Conservation (phyloP, 2,329 filamentous ascomycete species). For the Colletotrichum sp. region DNA sequence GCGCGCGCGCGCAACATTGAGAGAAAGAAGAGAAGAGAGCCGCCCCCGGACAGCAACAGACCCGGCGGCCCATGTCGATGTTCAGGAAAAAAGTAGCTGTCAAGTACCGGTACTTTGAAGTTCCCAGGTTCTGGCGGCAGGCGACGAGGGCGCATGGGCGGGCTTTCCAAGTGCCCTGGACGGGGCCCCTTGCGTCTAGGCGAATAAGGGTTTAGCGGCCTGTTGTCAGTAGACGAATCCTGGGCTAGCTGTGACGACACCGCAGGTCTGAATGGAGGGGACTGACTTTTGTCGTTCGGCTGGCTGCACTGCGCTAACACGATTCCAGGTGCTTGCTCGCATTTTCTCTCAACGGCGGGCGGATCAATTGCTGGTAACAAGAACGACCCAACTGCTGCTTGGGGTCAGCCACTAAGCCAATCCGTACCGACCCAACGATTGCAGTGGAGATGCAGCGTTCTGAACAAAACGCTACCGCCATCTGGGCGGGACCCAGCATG, state of each 20-base stretch:
- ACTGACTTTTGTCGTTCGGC: not conserved
- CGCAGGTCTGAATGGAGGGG: not conserved
- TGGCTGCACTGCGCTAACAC: not conserved
- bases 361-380: not conserved
- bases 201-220: slow-evolving; percentile 8
- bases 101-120: slow-evolving; percentile 16
- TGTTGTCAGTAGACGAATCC: slow-evolving; percentile 14
- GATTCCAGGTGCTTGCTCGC: not conserved
- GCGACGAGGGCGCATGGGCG: not conserved
- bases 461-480: not conserved
- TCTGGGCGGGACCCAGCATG: not conserved
- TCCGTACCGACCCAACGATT: not conserved
- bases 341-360: not conserved
- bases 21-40: slow-evolving; percentile 8
- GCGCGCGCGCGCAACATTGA: not conserved
- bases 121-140: not conserved
- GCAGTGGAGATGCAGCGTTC: not conserved
- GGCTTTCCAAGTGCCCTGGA: slow-evolving; percentile 8
- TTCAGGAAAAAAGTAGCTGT: not conserved
- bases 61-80: slow-evolving; percentile 16
- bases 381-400: not conserved
- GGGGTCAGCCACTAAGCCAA: not conserved
- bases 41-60: slow-evolving; percentile 12
- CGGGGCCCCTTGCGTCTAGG: slow-evolving; percentile 14
- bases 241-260: slow-evolving; percentile 18